Evolutionary conservation across 495 filamentous ascomycete species (phyloP).

Genomic region (Penicillium silybi): DNA sequence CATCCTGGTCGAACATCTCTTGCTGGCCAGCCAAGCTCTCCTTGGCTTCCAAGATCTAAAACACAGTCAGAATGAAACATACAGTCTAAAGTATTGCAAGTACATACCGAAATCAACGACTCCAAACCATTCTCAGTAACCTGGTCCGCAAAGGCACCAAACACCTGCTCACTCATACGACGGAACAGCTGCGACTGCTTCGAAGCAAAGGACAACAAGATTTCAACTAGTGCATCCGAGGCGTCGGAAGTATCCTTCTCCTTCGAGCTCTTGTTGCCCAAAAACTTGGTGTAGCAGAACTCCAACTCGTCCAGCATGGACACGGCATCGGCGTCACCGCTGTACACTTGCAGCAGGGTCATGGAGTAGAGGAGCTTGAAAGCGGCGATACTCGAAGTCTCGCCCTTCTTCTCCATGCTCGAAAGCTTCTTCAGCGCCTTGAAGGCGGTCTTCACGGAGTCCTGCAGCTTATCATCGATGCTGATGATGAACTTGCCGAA

Average conservation of each 20-base stretch:
- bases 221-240: constrained; percentile 76
- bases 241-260: constrained; percentile 55
- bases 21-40: constrained; percentile 81
- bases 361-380: constrained; percentile 83
- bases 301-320: constrained; percentile 71
- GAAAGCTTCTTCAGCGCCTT: constrained; percentile 65
- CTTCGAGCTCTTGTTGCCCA: constrained; percentile 42
- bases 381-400: constrained; percentile 44
- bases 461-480: constrained; percentile 57
- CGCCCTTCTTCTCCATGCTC: constrained; percentile 50
- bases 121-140: constrained; percentile 69
- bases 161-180: constrained; percentile 83
- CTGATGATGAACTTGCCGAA: constrained; percentile 50
- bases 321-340: constrained; percentile 78
- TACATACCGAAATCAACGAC: constrained; percentile 58
- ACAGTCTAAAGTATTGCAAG: background rate
- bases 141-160: constrained; percentile 67
- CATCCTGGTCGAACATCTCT: constrained; percentile 76
- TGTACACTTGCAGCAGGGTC: constrained; percentile 82
- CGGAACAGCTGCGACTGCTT: constrained; percentile 81
- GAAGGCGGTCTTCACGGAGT: constrained; percentile 57
- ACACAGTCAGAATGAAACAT: background rate
- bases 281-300: constrained; percentile 63
- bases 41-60: constrained; percentile 65
- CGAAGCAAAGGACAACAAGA: constrained; percentile 80